phyloP scores from a whole-genome alignment of 768 basidiomycete species.

The Amanita exitialis region DNA sequence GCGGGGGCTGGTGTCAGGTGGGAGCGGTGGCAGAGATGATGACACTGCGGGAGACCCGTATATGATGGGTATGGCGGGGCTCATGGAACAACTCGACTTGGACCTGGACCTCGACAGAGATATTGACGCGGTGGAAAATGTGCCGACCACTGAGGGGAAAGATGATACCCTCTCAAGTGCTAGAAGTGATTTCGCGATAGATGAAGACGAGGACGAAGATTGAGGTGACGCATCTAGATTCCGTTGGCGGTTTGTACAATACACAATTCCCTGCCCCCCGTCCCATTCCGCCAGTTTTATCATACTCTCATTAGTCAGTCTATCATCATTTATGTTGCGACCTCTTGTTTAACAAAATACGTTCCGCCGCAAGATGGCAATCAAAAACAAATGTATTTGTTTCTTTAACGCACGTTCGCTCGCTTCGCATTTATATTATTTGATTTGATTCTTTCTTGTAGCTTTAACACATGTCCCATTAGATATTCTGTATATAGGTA shows the following conservation, averaged over 20 bases:
- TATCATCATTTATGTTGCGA: too few species aligned
- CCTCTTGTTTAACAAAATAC: too few species aligned
- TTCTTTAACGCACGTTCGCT: too few species aligned
- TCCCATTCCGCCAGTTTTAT: too few species aligned
- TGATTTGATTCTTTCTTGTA: too few species aligned
- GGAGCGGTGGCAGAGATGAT: not conserved
- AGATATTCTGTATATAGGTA: too few species aligned
- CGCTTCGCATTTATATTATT: too few species aligned
- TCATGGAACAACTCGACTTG: constrained; percentile 5
- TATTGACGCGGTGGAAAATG: constrained; percentile 5
- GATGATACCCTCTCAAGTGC: not conserved
- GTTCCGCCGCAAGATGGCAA: too few species aligned
- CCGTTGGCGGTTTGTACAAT: not conserved
- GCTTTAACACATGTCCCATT: too few species aligned
- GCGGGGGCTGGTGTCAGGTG: not conserved
- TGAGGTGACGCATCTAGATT: not conserved
- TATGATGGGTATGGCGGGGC: not conserved
- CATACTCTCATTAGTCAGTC: too few species aligned
- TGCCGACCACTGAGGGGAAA: not conserved
- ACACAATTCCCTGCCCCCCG: not conserved
- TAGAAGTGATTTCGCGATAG: not conserved
- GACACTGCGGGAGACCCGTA: not conserved
- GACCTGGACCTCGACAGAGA: constrained; percentile 6
- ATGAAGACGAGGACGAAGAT: constrained; percentile 4
- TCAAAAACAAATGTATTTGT: too few species aligned